Evolutionary conservation across 192 early-diverging fungal species (phyloP).

Genomic region (Dimargaris cristalligena): DNA sequence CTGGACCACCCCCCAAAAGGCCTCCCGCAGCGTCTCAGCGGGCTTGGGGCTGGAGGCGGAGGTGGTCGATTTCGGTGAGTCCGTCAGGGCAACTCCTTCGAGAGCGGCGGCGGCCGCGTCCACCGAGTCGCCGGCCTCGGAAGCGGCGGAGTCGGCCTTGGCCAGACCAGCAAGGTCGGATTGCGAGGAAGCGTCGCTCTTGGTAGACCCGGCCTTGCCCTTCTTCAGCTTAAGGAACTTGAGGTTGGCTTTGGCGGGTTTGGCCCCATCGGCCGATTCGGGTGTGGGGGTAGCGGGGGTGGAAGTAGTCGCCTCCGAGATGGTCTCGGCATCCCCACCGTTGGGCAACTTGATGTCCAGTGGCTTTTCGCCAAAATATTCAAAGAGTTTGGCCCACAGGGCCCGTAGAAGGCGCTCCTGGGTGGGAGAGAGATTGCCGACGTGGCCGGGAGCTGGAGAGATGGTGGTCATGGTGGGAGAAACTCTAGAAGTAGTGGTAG

Average conservation of each 20-base stretch:
- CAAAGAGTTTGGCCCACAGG: conserved; percentile 32
- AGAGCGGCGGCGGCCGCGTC: conserved; percentile 12
- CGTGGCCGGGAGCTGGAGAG: conserved; percentile 15
- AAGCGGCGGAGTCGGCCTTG: conserved; percentile 13
- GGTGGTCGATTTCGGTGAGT: conserved; percentile 13
- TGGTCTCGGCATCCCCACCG: conserved; percentile 11
- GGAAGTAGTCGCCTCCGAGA: neutral
- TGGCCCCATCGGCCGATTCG: conserved; percentile 16
- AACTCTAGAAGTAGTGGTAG: neutral
- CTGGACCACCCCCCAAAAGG: conserved; percentile 43
- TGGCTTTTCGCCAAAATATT: conserved; percentile 14
- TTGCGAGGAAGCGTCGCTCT: conserved; percentile 25
- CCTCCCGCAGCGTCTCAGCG: conserved; percentile 25
- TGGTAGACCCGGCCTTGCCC: conserved; percentile 13
- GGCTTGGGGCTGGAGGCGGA: conserved; percentile 8
- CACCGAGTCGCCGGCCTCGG: conserved; percentile 18
- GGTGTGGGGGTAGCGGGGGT: conserved; percentile 11
- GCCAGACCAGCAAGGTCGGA: no score
- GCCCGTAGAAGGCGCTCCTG: conserved; percentile 27
- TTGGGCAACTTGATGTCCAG: neutral
- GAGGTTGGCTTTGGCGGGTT: conserved; percentile 11
- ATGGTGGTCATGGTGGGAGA: neutral
- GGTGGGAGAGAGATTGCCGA: conserved; percentile 27
- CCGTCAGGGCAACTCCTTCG: neutral
- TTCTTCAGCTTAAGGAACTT: conserved; percentile 1